A percentile compares a stretch with the other conserved stretches of the same genome.
Conservation (phyloP, 2,329 filamentous ascomycete species). For the Ophiostoma fasciatum region DNA sequence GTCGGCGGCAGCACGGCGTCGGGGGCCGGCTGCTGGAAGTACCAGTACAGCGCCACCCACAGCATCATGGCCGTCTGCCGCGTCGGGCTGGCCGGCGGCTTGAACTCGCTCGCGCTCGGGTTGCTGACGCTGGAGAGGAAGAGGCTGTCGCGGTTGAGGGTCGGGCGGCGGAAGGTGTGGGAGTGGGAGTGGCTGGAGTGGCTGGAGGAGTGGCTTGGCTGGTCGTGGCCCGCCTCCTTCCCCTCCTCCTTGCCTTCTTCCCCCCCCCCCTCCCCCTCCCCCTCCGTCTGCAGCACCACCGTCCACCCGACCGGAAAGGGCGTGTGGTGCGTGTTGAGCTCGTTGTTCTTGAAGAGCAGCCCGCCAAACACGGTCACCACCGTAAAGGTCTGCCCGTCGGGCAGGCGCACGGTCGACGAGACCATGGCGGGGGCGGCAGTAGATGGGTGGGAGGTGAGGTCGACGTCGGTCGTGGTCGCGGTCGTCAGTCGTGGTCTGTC, state of each 20-base stretch:
- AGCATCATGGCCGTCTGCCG: constrained; percentile 93
- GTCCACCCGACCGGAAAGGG: constrained; percentile 82
- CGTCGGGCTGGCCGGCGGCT: constrained; percentile 64
- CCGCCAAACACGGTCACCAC: constrained; percentile 85
- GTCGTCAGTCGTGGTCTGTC: no score
- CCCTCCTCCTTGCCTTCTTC: constrained; percentile 2
- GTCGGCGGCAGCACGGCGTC: constrained; percentile 43
- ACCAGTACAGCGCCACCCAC: constrained; percentile 91
- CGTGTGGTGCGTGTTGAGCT: constrained; percentile 52
- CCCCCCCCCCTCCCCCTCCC: constrained; percentile 13
- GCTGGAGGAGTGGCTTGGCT: not conserved
- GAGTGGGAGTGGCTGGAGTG: constrained; percentile 21
- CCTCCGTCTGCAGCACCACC: constrained; percentile 63
- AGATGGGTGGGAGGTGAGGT: not conserved
- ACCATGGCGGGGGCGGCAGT: constrained; percentile 11
- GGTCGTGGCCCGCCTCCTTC: constrained; percentile 1
- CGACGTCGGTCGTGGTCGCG: not conserved
- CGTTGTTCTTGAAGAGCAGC: constrained; percentile 73
- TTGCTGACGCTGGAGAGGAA: constrained; percentile 89
- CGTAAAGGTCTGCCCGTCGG: constrained; percentile 73
- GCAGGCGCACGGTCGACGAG: constrained; percentile 47
- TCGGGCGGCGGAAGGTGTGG: constrained; percentile 59
- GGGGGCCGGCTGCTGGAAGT: constrained; percentile 80
- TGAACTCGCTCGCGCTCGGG: constrained; percentile 66
- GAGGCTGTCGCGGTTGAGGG: constrained; percentile 62